Base-by-base conservation (phyloP, 257 asterid species). In the Gentiana dahurica region DNA sequence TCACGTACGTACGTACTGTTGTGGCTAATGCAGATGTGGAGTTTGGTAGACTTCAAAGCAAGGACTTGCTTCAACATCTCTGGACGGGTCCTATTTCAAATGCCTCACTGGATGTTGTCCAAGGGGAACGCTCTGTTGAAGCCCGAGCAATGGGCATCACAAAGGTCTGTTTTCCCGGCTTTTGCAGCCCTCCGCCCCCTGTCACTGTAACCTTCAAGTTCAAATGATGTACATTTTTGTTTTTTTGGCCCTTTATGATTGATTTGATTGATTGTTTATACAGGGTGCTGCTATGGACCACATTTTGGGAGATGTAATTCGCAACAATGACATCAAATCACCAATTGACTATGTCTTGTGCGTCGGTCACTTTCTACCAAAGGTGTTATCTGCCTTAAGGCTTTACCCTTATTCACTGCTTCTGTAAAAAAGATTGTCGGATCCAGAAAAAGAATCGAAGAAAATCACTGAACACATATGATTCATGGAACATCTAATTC, bases 281-380 rank as follows among this genome's bases (percentile, higher is more conserved):
- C 73, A 90, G 96, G 98, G 98, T 51, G 98, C 95, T 65, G 98
- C 98, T n/a, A 91, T 91, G 49, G 98, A 91, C 64, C 74, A 96
- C 48, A 91, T 91, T 54, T 66, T 91, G 41, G 96, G 96, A 35
- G 98, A 91, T 67, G 85, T 91, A n/a, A 86, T 91, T 73, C 98
- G 87, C 70, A 78, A 73, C 72, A 82, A 79, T 54, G 79, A 76
- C 6, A 71, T 79, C 11, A 76, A 68, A 69, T 72, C 86, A 61
- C 96, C 98, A 12, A 91, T 91, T 4, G 96, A 87, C 75, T 85
- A 85, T 60, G 94, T 91, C 57, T 59, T 91, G 38, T 87, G 94
- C 34, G 63, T 85, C 8, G 98, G 98, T 32, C 98, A 91, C 71
- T 91, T 91, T 73, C 89, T 87, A 13, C 77, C 81, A 7, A 91